Base-by-base conservation (phyloP, 2,329 filamentous ascomycete genomes). In the Parastagonospora avenae region DNA sequence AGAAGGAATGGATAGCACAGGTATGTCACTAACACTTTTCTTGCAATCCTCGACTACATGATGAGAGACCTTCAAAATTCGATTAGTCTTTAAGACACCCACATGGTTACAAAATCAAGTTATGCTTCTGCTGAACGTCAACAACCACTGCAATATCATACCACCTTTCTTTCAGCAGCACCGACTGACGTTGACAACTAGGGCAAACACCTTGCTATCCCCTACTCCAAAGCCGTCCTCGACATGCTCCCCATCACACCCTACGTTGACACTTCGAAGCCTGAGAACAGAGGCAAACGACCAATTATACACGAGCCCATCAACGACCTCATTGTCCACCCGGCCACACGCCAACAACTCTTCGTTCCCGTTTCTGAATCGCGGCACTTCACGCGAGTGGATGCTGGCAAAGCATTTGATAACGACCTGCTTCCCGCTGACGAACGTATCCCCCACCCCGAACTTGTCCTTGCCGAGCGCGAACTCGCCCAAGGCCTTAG, bases 31-130 rank as follows among this genome's bases (percentile, higher is more conserved):
- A 16, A 30, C 40, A 11, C 43, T 33, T 33, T 48, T 19, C 29
- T 40, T 41, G 11, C 8, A 27, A 30, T 35, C 28, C 12, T 36
- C 38, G 36, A 41, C 68, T 62, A 59, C 57, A 80, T 88, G 86
- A 89, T 89, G 87, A 90, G 83, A 80, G 77, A 85, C 66, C 82
- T 74, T 79, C 83, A 63, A 85, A 87, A 84, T 89, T 80, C 93
- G 93, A 97, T 97, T 96, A 97, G 93, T 97, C 93, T 96, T 95
- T 82, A 97, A 96, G 92, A 97, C 92, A 86, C 76, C 79, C 74
- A 86, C 81, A 87, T 94, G 91, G 90, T 97, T 93, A 93, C 81
- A 88, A 82, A 84, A 79, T 79, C 84, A 82, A 63, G 62, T 82
- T 85, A 87, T 87, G 81, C 83, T 84, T 84, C 88, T 85, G 88